Base-by-base conservation (phyloP, 371 early-diverging fungal genomes). In the Batkoa obscura region DNA sequence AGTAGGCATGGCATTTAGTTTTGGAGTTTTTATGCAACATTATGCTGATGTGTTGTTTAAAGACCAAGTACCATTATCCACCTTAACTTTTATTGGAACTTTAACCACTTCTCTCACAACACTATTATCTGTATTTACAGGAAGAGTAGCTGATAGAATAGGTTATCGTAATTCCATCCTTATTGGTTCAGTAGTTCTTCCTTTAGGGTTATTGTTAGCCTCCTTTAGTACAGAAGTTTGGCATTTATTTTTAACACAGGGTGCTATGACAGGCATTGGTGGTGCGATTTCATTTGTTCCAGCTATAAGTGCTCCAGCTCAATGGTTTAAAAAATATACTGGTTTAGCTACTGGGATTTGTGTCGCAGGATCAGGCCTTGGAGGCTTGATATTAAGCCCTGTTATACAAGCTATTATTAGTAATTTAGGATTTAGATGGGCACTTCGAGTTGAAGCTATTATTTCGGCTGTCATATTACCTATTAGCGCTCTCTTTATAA, bases 281-380 rank as follows among this genome's bases (percentile, higher is more conserved):
- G 62, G 60, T 6, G 65, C 74, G 49, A 62, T 83, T 58, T 64
- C 69, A 2, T 83, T 75, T 61, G 72, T 78, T 34, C 73, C 84
- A 2, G 73, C 78, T 6, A 61, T 79, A 6, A 59, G 71, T 6
- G 64, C 84, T 2, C 71, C 83, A 0, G 64, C 84, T 0, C 88
- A 84, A 62, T 89, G 84, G 85, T 89, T 88, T 64, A 58, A 58
- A 23, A 71, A 72, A 35, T 61, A 68, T 37, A 72, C 86, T n/a
- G 83, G 83, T 0, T 58, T 89, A 43, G 86, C 83, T 3, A 71
- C 79, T 4, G 90, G 88, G 1, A 61, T 91, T 1, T 77, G 81
- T 37, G 75, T 78, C 33, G 70, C 83, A 56, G 90, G 90, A 2
- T 74, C 77, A 3, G 90, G 90, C 5, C 60, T 86, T 33, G 90